Evolutionary conservation across 140 eudicot species (phyloP), one percentile per base, ranked within the genome.

Genomic region (Cichorium intybus): DNA sequence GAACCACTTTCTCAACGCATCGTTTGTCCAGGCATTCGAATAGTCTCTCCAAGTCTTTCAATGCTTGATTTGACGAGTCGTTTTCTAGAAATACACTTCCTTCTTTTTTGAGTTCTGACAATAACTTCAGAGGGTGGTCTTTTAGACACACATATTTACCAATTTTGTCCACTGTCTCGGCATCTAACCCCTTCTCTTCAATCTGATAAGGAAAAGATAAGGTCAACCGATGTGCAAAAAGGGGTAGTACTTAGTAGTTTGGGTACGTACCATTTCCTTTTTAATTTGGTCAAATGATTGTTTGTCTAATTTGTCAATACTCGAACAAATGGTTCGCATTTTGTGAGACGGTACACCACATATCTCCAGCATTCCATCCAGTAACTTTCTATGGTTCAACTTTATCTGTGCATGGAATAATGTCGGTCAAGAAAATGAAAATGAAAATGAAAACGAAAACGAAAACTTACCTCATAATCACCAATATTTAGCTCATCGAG

Each of bases 291-390:
- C 97, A 74, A 88, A 88, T 0, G 98, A 59, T 54, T 80, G 95
- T 73, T 92, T 92, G 79, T 92, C 99, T 65, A 92, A 66, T 73
- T 92, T 92, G 87, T 93, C 99, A 73, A 93, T 85, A 64, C 99
- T 93, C 23, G 97, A 93, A 66, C 99, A 93, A 46, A 93, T 87
- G 2, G 97, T 93, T 77, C 90, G 80, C 41, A 93, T 80, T 62
- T 93, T 88, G 41, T 83, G 86, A 41, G 86, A 78, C 47, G 99
- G 99, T 59, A 93, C 97, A 27, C 97, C 99, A 45, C 99, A 93
- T 48, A 92, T 81, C 39, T 86, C 89, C 76, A 88, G 29, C 95
- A 92, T 85, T 37, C 95, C 99, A 79, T 92, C 99, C 47, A 92
- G 84, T 66, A 92, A 68, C 76, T 79, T 88, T 17, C 96, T 80